Conservation (phyloP, 345 rosid genomes). For the Isatis tinctoria region DNA sequence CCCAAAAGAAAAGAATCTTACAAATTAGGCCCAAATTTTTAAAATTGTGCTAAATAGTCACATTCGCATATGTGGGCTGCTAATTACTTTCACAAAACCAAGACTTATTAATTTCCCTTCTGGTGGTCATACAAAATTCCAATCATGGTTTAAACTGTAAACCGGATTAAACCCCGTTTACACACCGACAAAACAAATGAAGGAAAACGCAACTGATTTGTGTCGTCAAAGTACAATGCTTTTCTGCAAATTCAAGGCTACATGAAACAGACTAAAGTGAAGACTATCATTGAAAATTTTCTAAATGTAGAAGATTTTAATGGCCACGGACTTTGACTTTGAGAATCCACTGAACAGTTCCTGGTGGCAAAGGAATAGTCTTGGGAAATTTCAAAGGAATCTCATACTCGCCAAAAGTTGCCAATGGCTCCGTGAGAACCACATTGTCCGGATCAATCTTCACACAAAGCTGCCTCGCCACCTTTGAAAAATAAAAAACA, state of each 20-base stretch:
- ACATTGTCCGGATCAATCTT: conserved; percentile 68
- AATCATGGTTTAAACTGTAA: background rate
- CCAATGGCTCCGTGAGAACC: conserved; percentile 53
- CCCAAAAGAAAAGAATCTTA: background rate
- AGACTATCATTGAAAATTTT: background rate
- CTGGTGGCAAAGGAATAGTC: conserved; percentile 79
- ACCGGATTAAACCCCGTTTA: conserved; percentile 12
- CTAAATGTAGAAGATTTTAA: conserved; percentile 25
- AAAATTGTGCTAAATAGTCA: background rate
- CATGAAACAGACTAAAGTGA: conserved; percentile 1
- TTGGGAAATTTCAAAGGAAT: conserved; percentile 73
- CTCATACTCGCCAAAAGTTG: conserved; percentile 70
- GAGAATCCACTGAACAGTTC: conserved; percentile 73
- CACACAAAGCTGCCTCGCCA: conserved; percentile 80
- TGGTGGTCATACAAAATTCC: background rate
- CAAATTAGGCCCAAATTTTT: background rate
- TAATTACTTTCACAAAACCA: background rate
- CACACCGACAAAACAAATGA: background rate
- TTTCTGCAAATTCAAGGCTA: conserved; percentile 13
- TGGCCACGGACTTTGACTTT: conserved; percentile 74
- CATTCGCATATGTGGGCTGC: background rate
- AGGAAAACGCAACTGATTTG: conserved; percentile 7
- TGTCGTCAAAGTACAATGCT: conserved; percentile 3
- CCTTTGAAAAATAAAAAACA: conserved; percentile 34
- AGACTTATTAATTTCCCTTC: background rate